Base-by-base conservation (phyloP, 83 land plant species). In the Larix sibirica region DNA sequence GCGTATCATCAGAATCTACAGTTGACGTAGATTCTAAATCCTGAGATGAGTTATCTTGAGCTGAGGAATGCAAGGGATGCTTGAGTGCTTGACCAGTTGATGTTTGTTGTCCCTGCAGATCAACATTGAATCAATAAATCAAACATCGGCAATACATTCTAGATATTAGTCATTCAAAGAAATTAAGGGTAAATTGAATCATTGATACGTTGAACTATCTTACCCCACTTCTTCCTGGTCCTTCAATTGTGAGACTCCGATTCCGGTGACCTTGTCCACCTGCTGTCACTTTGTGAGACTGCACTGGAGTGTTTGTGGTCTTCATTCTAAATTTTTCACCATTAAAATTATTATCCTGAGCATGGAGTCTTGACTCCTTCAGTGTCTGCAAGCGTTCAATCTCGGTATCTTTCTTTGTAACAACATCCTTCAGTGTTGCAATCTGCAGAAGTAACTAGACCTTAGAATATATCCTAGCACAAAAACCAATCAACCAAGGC, bases 381-480 rank as follows among this genome's bases (percentile, higher is more conserved):
- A 88, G 40, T 24, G 50, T 33, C 74, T 85, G 88, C 40, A 92
- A 79, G 31, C 77, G 86, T 56, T 83, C 90, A 81, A 93, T 90
- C 69, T 93, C 93, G 12, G 83, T 90, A 77, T 93, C 95, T 81
- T 93, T 90, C 82, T 83, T 89, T 42, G 86, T 65, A 70, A 87
- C 80, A 9, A 76, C 63, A 23, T 93, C 95, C 81, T 90, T 90
- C 33, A 93, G 87, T n/a, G 81, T 81, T 60, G 90, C 84, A 23
- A 93, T 87, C 95, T 93, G 79, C 81, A 68, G 80, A 8, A 68
- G 13, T 50, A 50, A 50, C 56, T 50, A 50, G 56, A 10, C 56
- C 13, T 50, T 50, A 50, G 56, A 50, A 50, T 50, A 50, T 50
- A 50, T 50, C 13, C 56, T 50, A 10, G 3, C 56, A 50, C 56